phyloP scores from a whole-genome alignment of 225 moss, liverwort and hornwort genomes.

The Lunularia cruciata region DNA sequence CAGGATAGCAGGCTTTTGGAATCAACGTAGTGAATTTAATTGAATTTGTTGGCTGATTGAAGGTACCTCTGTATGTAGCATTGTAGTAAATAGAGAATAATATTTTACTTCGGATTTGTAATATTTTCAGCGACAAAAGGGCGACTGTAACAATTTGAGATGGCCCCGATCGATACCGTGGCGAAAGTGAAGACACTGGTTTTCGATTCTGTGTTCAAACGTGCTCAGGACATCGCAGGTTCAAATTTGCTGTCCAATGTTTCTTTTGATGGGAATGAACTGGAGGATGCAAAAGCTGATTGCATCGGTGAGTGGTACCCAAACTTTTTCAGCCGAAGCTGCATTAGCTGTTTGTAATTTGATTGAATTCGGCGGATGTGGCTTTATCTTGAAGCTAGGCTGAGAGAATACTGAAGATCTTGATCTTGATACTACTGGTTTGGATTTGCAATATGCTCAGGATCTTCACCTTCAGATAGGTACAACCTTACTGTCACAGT shows the following conservation, averaged over 20 bases:
- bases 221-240: constrained; percentile 37
- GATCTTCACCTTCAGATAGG: constrained; percentile 38
- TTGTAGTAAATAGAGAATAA: too few species aligned
- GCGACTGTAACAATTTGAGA: too few species aligned
- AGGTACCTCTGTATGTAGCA: too few species aligned
- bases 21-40: too few species aligned
- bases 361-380: background rate
- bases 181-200: constrained; percentile 37
- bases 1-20: too few species aligned
- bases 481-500: constrained; percentile 30
- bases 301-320: constrained; percentile 28
- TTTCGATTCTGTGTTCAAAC: constrained; percentile 42
- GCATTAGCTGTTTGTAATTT: background rate
- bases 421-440: background rate
- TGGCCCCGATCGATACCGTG: constrained; percentile 22
- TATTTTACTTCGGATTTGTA: too few species aligned
- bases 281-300: constrained; percentile 28
- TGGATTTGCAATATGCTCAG: constrained; percentile 18
- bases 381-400: too few species aligned
- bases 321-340: background rate
- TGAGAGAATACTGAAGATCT: too few species aligned
- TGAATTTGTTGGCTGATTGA: too few species aligned
- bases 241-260: constrained; percentile 24
- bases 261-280: constrained; percentile 27
- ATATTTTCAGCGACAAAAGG: too few species aligned